Evolutionary conservation across 331 rosid genomes (phyloP).

Genomic region (Phaseolus coccineus): DNA sequence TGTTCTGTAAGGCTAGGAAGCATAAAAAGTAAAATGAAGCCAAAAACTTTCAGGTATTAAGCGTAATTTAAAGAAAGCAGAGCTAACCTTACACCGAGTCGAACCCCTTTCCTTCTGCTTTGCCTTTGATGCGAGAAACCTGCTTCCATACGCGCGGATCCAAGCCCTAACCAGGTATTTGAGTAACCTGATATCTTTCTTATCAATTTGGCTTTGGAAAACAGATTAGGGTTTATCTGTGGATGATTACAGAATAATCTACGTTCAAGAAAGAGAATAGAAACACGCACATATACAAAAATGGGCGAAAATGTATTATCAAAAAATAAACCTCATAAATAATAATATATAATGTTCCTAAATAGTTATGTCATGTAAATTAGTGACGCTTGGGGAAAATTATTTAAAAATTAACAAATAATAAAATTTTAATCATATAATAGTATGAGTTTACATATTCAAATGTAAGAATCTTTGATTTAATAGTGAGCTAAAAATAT

Average conservation of each 20-base stretch:
- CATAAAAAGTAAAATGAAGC: neutral
- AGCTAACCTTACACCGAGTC: conserved; percentile 17
- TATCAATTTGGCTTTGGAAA: neutral
- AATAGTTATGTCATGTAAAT: too few species aligned
- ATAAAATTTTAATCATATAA: too few species aligned
- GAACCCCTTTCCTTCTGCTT: neutral
- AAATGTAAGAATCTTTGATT: too few species aligned
- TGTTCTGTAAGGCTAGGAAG: neutral
- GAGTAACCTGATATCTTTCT: neutral
- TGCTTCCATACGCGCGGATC: conserved; percentile 27
- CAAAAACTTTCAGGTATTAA: neutral
- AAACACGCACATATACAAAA: too few species aligned
- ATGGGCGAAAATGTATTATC: too few species aligned
- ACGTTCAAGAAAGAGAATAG: neutral
- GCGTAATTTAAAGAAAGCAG: neutral
- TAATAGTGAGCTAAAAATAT: too few species aligned
- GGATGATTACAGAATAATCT: neutral
- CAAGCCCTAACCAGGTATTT: conserved; percentile 6
- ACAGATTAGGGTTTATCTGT: conserved; percentile 24
- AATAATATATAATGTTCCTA: too few species aligned
- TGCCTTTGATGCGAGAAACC: conserved; percentile 8
- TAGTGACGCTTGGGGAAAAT: too few species aligned
- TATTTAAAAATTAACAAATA: too few species aligned
- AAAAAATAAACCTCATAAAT: too few species aligned
- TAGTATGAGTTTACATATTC: too few species aligned